Evolutionary conservation across 169 alveolate species (phyloP), one percentile per base, ranked within the genome.

Genomic region (Pseudocohnilembus persalinus): DNA sequence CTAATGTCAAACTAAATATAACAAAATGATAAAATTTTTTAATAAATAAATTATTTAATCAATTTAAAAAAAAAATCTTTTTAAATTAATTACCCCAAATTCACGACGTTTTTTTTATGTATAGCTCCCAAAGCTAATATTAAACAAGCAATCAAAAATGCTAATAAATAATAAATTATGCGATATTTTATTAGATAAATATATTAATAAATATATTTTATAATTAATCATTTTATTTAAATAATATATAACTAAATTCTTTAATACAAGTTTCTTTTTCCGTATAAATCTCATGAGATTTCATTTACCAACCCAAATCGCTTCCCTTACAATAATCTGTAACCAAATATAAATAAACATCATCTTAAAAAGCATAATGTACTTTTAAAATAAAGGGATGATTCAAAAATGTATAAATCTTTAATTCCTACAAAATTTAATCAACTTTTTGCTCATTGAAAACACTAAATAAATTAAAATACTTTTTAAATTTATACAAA

Each of bases 1-100:
- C 84, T n/a, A 73, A 29, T 29, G 63, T 79, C 0, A 79, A 64
- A 0, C 84, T 73, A 15, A 34, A 34, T n/a, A 77, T 64, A n/a
- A 77, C 34, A 49, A 79, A 49, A 35, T 79, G 34, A 64, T 11
- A 49, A 49, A 49, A 11, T 20, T 49, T 11, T n/a, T n/a, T n/a
- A n/a, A n/a, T n/a, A n/a, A n/a, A n/a, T n/a, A n/a, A n/a, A n/a
- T n/a, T n/a, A n/a, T n/a, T n/a, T n/a, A n/a, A n/a, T n/a, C n/a
- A n/a, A n/a, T n/a, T n/a, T n/a, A n/a, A n/a, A n/a, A n/a, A n/a
- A n/a, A n/a, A n/a, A n/a, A n/a, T n/a, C 20, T 11, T 11, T 49
- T 4, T 11, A 49, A 49, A 49, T 49, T 11, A 11, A 49, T 49
- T 49, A 49, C 68, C 68, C 68, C 4, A 49, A 4, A 20, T 49